phyloP scores from a whole-genome alignment of 192 early-diverging fungal genomes.

The Coemansia sp. region DNA sequence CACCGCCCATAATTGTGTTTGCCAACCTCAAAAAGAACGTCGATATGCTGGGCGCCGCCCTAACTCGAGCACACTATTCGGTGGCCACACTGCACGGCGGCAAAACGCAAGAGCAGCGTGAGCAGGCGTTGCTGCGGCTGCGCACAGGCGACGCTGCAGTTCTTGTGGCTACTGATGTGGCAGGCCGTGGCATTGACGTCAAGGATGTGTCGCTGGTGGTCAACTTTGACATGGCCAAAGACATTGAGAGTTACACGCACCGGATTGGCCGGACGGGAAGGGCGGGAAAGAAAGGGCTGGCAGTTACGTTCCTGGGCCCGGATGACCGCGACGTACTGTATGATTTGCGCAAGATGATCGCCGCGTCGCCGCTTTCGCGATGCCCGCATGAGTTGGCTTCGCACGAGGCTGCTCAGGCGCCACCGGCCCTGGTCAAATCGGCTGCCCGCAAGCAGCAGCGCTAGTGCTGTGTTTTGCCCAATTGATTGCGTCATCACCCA shows the following conservation, averaged over 20 bases:
- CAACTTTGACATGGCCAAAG: slow-evolving; percentile 98
- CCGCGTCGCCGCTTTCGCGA: slow-evolving; percentile 73
- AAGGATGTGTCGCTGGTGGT: slow-evolving; percentile 95
- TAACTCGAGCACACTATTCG: slow-evolving; percentile 45
- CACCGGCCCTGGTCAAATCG: slow-evolving; percentile 43
- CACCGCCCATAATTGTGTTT: slow-evolving; percentile 92
- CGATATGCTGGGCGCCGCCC: slow-evolving; percentile 77
- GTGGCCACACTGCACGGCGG: slow-evolving; percentile 90
- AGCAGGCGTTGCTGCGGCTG: slow-evolving; percentile 77
- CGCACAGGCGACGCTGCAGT: slow-evolving; percentile 82
- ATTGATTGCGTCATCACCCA: background rate
- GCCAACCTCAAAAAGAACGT: slow-evolving; percentile 95
- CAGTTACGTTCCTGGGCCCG: slow-evolving; percentile 80
- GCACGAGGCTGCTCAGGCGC: slow-evolving; percentile 83
- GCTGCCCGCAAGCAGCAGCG: slow-evolving; percentile 13
- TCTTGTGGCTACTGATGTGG: slow-evolving; percentile 97
- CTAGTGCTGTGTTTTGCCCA: too few species aligned
- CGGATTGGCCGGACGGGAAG: slow-evolving; percentile 98
- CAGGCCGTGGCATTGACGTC: slow-evolving; percentile 98
- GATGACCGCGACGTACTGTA: slow-evolving; percentile 88
- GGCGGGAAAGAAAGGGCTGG: slow-evolving; percentile 88
- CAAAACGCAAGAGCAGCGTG: slow-evolving; percentile 97
- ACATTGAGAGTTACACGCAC: slow-evolving; percentile 98
- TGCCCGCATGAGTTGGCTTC: slow-evolving; percentile 82
- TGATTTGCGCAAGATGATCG: slow-evolving; percentile 68